Evolutionary conservation across 192 early-diverging fungal species (phyloP), one percentile per base, ranked within the genome.

Genomic region (Phycomyces nitens): DNA sequence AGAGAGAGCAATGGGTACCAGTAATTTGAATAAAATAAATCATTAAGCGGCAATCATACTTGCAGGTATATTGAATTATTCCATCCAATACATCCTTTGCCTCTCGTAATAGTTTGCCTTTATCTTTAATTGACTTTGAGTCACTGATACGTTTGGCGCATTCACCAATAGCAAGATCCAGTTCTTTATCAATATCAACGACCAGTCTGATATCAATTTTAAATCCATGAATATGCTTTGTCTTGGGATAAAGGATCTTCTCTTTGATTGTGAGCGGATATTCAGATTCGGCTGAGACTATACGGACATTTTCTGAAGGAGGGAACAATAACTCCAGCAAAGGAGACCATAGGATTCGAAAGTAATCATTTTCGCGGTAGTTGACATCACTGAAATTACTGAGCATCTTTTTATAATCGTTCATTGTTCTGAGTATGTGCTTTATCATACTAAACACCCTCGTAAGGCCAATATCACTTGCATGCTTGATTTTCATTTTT

Each of bases 31-130:
- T 60, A 60, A 27, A 60, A 49, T 60, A 60, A 60, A 42, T 60
- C 44, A 60, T 60, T 50, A 60, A 26, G 58, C 43, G 58, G 58
- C 43, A 60, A 60, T 60, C 58, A 60, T 60, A 60, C 26, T 8
- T 43, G 27, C 47, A 43, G 15, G 58, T 60, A 60, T 60, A 47
- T 60, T 60, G 58, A 60, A 60, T 60, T 40, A 60, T 60, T 60
- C 58, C 58, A 60, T 60, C 58, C 58, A 60, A 60, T 60, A 21
- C 58, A 60, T 60, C 58, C 58, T 57, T 57, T 57, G 56, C 56
- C 56, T 57, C 56, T 57, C 38, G 56, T 57, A 57, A 57, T 57
- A 57, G 56, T 57, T 57, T 57, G 56, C 9, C 56, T 57, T 57
- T 18, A 57, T 55, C 53, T 55, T 55, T 22, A 55, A 55, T 34